Base-by-base conservation (phyloP, 345 rosid genomes). In the Linum lewisii region DNA sequence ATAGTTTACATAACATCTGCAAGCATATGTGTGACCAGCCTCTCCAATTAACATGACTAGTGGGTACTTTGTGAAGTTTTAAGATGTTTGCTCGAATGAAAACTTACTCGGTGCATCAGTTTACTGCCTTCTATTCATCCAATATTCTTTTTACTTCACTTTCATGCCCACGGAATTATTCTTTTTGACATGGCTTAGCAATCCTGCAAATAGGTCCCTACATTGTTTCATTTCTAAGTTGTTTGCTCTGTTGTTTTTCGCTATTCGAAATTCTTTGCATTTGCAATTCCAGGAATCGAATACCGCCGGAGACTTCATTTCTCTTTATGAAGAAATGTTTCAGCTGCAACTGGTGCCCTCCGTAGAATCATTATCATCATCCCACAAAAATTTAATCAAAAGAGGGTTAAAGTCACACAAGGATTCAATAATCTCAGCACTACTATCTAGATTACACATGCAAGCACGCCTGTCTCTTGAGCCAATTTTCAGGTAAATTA, bases 291-390 rank as follows among this genome's bases (percentile, higher is more conserved):
- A 88, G 97, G 99, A 92, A 61, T 69, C 86, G 69, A 92, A 89
- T 76, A 88, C 99, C 0, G 91, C 95, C 0, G 91, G 84, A 72
- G 95, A 86, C 67, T 92, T 88, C 70, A 89, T 92, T 70, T 80
- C 86, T 10, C 78, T 80, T 66, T 89, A 84, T 19, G 93, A 77
- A 77, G 86, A 86, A 75, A 80, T 79, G 57, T 68, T 29, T 29
- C 34, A 8, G 34, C 7, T 29, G 34, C 34, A 29, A 29, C 7
- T 29, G 34, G 34, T 29, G 34, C 34, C 34, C 34, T 29, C 34
- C 34, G 34, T 29, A 29, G 34, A 29, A 29, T 29, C 7, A 8
- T 29, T 29, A 29, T 29, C 34, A 8, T 29, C 34, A 29, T 29
- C 34, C 34, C 34, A 29, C 34, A 29, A 29, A 5, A 29, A 29